These are phyloP conservation scores for Pleurotus platypus DNA, from an alignment of 768 basidiomycete species.

Conservation along the genomic window DNA sequence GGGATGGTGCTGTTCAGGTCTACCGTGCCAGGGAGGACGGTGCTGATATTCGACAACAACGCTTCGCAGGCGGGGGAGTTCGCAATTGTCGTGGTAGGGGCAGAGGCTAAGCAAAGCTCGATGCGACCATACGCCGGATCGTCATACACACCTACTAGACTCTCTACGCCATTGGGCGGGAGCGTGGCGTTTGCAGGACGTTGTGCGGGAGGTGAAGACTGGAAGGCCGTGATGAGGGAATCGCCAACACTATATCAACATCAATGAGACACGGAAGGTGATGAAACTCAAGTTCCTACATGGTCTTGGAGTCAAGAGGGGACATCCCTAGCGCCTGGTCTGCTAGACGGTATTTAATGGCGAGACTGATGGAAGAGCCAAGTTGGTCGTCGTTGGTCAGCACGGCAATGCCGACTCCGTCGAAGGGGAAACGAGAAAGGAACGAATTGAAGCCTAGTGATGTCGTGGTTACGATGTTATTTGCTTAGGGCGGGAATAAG, in stretches of 20 bases:
- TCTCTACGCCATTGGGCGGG: slow-evolving; percentile 11
- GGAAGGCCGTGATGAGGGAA: too few species aligned
- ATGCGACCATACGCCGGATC: slow-evolving; percentile 20
- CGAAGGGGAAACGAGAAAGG: slow-evolving; percentile 15
- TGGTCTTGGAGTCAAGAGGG: slow-evolving; percentile 15
- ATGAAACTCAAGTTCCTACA: not conserved
- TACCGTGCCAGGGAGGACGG: slow-evolving; percentile 18
- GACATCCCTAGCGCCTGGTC: slow-evolving; percentile 18
- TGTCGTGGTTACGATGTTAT: too few species aligned
- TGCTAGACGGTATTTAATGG: slow-evolving; percentile 17
- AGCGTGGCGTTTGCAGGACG: slow-evolving; percentile 14
- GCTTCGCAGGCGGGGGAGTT: slow-evolving; percentile 1
- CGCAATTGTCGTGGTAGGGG: not conserved
- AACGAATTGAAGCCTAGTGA: slow-evolving; percentile 14
- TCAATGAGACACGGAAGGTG: too few species aligned
- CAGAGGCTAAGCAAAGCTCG: slow-evolving; percentile 18
- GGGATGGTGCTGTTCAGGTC: slow-evolving; percentile 11
- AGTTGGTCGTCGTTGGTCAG: slow-evolving; percentile 17
- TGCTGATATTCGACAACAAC: slow-evolving; percentile 6
- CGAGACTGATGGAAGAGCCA: slow-evolving; percentile 10
- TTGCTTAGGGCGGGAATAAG: not conserved
- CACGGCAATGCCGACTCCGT: slow-evolving; percentile 18
- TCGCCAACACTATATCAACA: too few species aligned
- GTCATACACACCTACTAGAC: slow-evolving; percentile 18
- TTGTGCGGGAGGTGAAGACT: slow-evolving; percentile 6